A percentile compares a stretch with the other conserved stretches of the same genome.
Conservation (phyloP, 2,329 filamentous ascomycete genomes). For the Diaporthe batatas region DNA sequence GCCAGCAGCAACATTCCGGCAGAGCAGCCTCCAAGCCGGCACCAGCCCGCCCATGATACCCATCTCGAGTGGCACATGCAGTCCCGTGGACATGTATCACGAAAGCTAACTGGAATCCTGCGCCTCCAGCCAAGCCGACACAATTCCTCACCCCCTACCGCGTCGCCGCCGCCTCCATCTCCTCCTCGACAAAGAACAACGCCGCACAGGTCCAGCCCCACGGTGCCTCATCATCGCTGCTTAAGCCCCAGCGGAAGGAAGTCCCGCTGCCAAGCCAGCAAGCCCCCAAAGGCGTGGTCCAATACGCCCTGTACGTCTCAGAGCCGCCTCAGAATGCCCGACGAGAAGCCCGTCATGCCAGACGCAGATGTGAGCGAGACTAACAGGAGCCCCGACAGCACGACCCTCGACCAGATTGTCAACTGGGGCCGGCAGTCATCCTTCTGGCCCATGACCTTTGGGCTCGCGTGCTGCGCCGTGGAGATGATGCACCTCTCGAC, state of each 20-base stretch:
- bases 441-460: slow-evolving; percentile 91
- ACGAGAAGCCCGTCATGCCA: neutral
- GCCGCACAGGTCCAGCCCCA: slow-evolving; percentile 64
- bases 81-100: neutral
- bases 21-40: slow-evolving; percentile 19
- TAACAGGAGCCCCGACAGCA: slow-evolving; percentile 60
- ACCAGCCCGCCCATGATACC: neutral
- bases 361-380: neutral
- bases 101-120: slow-evolving; percentile 42
- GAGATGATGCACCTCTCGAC: slow-evolving; percentile 95
- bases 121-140: slow-evolving; percentile 72
- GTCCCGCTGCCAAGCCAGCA: slow-evolving; percentile 84
- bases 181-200: slow-evolving; percentile 73
- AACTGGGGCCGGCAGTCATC: slow-evolving; percentile 90
- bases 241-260: slow-evolving; percentile 73
- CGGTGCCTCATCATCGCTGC: slow-evolving; percentile 63
- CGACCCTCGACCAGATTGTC: slow-evolving; percentile 81
- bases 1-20: slow-evolving; percentile 25
- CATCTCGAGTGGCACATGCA: neutral
- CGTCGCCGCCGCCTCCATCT: slow-evolving; percentile 73
- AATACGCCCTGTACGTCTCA: slow-evolving; percentile 84
- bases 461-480: slow-evolving; percentile 88
- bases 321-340: neutral
- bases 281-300: slow-evolving; percentile 81
- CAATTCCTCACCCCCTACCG: slow-evolving; percentile 74